Conservation (phyloP, 345 rosid species). For the Aquilaria malaccensis region DNA sequence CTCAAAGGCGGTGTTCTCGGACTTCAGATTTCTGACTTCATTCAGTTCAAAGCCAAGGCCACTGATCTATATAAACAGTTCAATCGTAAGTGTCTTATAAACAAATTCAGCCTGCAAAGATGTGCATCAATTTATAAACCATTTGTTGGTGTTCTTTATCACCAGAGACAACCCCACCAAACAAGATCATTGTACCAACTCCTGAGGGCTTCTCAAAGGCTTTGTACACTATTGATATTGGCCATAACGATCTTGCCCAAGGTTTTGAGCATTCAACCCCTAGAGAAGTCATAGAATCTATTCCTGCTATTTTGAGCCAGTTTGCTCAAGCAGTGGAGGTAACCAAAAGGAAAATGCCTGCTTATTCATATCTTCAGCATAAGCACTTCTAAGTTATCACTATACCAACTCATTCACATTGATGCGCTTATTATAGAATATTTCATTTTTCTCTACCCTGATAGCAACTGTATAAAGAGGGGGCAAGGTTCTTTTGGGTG, state of each 20-base stretch:
- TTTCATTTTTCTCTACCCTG: background rate
- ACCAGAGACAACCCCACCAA: background rate
- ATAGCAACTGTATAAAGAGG: constrained; percentile 14
- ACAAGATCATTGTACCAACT: background rate
- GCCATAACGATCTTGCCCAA: background rate
- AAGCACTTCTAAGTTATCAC: too few species aligned
- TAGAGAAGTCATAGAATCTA: background rate
- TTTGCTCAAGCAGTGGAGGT: constrained; percentile 11
- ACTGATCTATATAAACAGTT: constrained; percentile 29
- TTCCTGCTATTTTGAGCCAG: constrained; percentile 4
- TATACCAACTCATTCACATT: background rate
- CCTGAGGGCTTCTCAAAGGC: constrained; percentile 1
- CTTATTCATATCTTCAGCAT: too few species aligned
- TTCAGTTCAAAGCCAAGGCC: constrained; percentile 46
- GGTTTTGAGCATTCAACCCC: constrained; percentile 5
- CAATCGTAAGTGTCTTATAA: background rate
- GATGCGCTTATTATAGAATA: too few species aligned
- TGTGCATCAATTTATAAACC: too few species aligned
- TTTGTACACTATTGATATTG: background rate
- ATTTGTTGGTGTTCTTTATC: too few species aligned
- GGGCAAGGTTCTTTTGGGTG: constrained; percentile 35
- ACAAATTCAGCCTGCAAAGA: too few species aligned
- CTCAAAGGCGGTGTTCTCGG: constrained; percentile 52
- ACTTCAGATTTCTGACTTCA: constrained; percentile 51
- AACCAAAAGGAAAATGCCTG: background rate